Base-by-base conservation (phyloP, 1,284 basidiomycete species). In the Ustilago loliicola region DNA sequence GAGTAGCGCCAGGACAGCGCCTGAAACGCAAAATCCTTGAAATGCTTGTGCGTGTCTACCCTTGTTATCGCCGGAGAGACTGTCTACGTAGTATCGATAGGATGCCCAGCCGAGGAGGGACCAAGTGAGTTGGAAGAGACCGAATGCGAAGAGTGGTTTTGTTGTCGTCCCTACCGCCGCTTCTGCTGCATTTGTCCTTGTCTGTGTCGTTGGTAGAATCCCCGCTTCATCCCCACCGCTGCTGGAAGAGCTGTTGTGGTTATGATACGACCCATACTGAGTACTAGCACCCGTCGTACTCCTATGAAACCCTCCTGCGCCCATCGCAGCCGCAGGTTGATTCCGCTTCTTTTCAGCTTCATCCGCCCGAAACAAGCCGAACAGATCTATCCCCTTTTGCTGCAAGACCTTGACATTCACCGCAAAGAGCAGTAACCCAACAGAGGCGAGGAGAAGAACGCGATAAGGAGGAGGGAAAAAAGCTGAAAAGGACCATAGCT, bases 381-480 rank as follows among this genome's bases (percentile, higher is more conserved):
- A 82, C n/a, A 81, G 66, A 48, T 83, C 80, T 34, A 86, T 76
- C 21, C 80, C 81, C 36, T 84, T 79, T 7, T 38, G 9, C 11
- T 62, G 55, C 17, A 86, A 72, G 17, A 81, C 54, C 13, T 69
- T 36, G 6, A 84, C 59, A 52, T 83, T 81, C 42, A 72, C 57
- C 8, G 72, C 82, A 23, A 82, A 85, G 52, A 80, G 72, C 9
- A 81, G 63, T 40, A 86, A 52, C 3, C 83, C 82, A 10, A 82
- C 62, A 6, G 79, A 79, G 9, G 83, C 70, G 10, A 86, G 78
- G n/a, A 84, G 56, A 19, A 85, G 52, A 19, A 85, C 82, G 36
- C 85, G 80, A 55, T 84, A 84, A 4, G 83, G 80, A 10, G 83
- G 85, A 23, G 85, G 85, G 32, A 85, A 73, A 23, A 73, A 77